phyloP scores from a whole-genome alignment of 2,329 filamentous ascomycete species.

The Epicoccum nigrum region DNA sequence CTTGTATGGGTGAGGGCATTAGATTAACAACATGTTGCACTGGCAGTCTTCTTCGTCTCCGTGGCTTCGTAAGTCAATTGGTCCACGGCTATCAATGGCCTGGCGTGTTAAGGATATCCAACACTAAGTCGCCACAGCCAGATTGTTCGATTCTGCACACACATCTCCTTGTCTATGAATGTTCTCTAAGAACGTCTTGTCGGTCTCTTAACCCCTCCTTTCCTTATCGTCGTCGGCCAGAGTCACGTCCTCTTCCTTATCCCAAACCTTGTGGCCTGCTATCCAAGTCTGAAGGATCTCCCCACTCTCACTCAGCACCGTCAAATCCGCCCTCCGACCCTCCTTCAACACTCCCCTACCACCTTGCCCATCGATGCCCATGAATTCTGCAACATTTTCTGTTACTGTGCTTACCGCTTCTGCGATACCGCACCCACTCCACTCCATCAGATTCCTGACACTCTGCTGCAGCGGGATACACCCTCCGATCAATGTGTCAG shows the following conservation, averaged over 20 bases:
- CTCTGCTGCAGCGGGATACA: slow-evolving; percentile 59
- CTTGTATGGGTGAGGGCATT: too few relatives aligned
- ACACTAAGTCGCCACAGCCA: too few relatives aligned
- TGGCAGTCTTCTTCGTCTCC: too few relatives aligned
- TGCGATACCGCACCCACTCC: slow-evolving; percentile 55
- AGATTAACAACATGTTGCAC: too few relatives aligned
- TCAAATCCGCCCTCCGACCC: slow-evolving; percentile 57
- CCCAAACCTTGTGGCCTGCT: slow-evolving; percentile 56
- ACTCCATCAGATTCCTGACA: slow-evolving; percentile 56
- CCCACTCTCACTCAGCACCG: slow-evolving; percentile 54
- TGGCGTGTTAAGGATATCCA: too few relatives aligned
- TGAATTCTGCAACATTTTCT: slow-evolving; percentile 58
- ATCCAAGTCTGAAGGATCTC: slow-evolving; percentile 60
- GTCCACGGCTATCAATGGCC: too few relatives aligned
- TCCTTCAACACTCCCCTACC: slow-evolving; percentile 52
- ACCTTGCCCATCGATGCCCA: slow-evolving; percentile 53
- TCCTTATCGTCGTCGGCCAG: slow-evolving; percentile 40
- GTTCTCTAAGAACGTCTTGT: background rate
- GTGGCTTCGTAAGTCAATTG: too few relatives aligned
- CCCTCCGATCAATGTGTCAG: slow-evolving; percentile 61
- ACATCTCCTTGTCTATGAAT: background rate
- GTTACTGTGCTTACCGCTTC: slow-evolving; percentile 58
- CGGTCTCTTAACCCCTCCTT: slow-evolving; percentile 23
- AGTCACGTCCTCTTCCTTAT: slow-evolving; percentile 41
- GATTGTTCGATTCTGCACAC: too few relatives aligned